phyloP scores from a whole-genome alignment of 306 rosid species.

The Quercus rubra region DNA sequence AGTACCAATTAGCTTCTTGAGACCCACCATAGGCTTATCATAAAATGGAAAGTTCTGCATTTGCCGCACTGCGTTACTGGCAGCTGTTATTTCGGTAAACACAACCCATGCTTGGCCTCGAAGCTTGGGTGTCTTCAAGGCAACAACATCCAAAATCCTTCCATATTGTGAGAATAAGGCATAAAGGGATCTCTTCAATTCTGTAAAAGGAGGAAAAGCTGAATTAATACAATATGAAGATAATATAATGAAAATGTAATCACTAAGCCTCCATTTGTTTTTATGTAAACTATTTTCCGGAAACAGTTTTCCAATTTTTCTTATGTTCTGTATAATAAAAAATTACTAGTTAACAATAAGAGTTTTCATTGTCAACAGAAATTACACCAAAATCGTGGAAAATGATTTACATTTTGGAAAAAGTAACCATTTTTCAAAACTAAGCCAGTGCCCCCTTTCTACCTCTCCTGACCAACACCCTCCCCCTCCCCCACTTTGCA shows the following conservation, averaged over 20 bases:
- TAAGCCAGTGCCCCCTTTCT: too few species aligned
- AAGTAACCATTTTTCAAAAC: too few species aligned
- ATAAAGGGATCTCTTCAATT: slow-evolving; percentile 90
- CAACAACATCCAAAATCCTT: slow-evolving; percentile 88
- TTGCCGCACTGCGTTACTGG: slow-evolving; percentile 97
- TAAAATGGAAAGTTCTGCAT: slow-evolving; percentile 98
- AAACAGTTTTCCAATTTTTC: too few species aligned
- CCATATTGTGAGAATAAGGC: slow-evolving; percentile 97
- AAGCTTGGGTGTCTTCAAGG: slow-evolving; percentile 85
- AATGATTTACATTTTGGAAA: too few species aligned
- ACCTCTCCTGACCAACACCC: too few species aligned
- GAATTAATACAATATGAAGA: not conserved
- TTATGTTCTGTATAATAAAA: too few species aligned
- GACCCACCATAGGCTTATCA: slow-evolving; percentile 95
- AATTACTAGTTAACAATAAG: too few species aligned
- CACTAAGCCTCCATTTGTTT: too few species aligned
- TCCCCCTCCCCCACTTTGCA: too few species aligned
- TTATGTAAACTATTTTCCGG: too few species aligned
- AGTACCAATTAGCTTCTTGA: slow-evolving; percentile 11
- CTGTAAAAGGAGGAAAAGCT: slow-evolving; percentile 34
- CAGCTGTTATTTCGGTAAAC: slow-evolving; percentile 92
- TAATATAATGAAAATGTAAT: not conserved
- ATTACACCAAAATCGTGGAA: too few species aligned
- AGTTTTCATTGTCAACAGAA: too few species aligned
- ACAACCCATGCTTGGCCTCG: slow-evolving; percentile 99